Conservation (phyloP, 495 filamentous ascomycete species). For the Tuber brumale region DNA sequence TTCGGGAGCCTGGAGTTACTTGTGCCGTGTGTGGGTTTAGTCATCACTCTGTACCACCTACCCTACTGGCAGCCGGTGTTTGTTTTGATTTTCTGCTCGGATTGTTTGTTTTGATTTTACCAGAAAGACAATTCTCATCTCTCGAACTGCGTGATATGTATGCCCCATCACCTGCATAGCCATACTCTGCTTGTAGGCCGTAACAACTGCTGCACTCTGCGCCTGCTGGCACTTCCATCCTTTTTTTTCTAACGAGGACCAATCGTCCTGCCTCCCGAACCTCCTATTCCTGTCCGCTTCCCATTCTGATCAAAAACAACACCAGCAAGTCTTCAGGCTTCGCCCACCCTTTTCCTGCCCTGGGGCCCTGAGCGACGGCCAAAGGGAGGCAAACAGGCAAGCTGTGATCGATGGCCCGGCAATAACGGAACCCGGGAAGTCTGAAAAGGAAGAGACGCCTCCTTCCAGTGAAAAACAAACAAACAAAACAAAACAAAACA, state of each 20-base stretch:
- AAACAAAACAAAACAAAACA: neutral
- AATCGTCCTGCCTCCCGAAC: constrained; percentile 8
- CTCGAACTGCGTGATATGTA: constrained; percentile 6
- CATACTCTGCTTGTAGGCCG: neutral
- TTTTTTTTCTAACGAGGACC: constrained; percentile 13
- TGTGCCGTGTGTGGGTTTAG: neutral
- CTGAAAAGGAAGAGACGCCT: neutral
- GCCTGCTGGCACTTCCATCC: constrained; percentile 12
- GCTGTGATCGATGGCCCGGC: constrained; percentile 16
- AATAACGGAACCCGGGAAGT: constrained; percentile 9
- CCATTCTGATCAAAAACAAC: constrained; percentile 8
- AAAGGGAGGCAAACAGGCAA: constrained; percentile 2
- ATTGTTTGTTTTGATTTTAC: constrained; percentile 23
- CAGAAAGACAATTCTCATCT: neutral
- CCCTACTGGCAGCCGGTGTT: constrained; percentile 1
- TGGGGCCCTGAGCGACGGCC: constrained; percentile 6
- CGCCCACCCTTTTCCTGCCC: constrained; percentile 4
- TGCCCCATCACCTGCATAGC: constrained; percentile 7
- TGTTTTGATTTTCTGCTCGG: constrained; percentile 14
- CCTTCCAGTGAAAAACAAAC: neutral
- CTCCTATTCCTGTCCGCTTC: constrained; percentile 14
- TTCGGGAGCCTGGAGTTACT: too few species aligned
- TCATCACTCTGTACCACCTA: neutral
- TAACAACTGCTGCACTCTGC: constrained; percentile 25
- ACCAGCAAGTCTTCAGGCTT: neutral